Base-by-base conservation (phyloP, 148 eudicot genomes). In the Rheum nobile region DNA sequence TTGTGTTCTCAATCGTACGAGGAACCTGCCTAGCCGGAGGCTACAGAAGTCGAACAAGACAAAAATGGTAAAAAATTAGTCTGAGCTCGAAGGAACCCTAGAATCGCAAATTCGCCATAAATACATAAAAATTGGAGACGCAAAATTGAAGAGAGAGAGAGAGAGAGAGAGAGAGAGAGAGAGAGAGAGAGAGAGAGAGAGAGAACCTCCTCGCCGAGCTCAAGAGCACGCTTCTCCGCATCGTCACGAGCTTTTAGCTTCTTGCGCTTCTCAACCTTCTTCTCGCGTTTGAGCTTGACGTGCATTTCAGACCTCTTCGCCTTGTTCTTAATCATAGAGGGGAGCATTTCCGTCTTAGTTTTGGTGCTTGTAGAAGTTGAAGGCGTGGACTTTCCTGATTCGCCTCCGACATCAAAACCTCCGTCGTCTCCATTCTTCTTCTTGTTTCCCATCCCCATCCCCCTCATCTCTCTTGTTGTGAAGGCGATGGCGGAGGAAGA, bases 201-300 rank as follows among this genome's bases (percentile, higher is more conserved):
- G 10, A 26, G 26, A 16, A 90, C 93, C 93, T 89, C 98, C 71
- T 94, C 96, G 28, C 98, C 98, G 67, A 94, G 98, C 80, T 94
- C 98, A 31, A 91, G 82, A 14, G 98, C 98, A 70, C 78, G 75
- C 67, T 90, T 85, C 78, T 89, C 90, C 4, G 84, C 89, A 9
- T 89, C 93, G 4, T 80, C 89, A 21, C 96, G 96, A 78, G 90
- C 86, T 78, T 86, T 91, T 9, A 79, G 77, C 85, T 81, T 86
- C 87, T 89, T 91, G 7, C 81, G 83, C 84, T 93, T 93, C 17
- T 93, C 98, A 6, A 87, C 73, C 76, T 90, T 90, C 80, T 93
- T 91, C 79, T 90, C 80, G 0, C 81, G 90, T 84, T 93, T 90
- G 16, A 90, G 80, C 78, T 94, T 94, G 0, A 91, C 81, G 57